Base-by-base conservation (phyloP, 495 filamentous ascomycete genomes). In the Tuber microsphaerosporum region DNA sequence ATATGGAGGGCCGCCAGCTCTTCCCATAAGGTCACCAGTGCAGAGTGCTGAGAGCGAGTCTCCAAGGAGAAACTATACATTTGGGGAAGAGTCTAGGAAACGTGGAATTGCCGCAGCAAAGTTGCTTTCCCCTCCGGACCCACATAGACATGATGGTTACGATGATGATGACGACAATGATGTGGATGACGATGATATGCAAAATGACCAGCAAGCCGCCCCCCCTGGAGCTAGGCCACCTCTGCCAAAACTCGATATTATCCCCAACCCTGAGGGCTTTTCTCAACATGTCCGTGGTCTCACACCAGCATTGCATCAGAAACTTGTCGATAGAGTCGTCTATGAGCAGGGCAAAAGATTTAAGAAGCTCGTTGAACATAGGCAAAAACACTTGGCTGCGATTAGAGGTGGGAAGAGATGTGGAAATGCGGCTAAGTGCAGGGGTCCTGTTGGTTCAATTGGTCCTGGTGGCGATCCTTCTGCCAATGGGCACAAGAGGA, bases 281-380 rank as follows among this genome's bases (percentile, higher is more conserved):
- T 89, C 89, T 76, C 85, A 87, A 17, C 92, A 97, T 83, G 88
- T 96, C 31, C 85, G 89, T 76, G 86, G 89, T 77, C 84, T 93
- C 45, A 94, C 94, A 78, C 92, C 93, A 19, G 85, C 86, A 6
- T 83, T 92, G n/a, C 86, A 88, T 71, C 87, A 85, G 26, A 92
- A 88, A 81, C 85, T 97, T 78, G 87, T 94, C 26, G 91, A 94
- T n/a, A 89, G 94, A 69, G 91, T 97, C 78, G 92, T 91, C 0
- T 86, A 91, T 74, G 93, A 97, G 80, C 92, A 97, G 80, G 84
- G 90, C 51, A 86, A 88, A 72, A 89, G 94, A 56, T 97, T 94
- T 83, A 94, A 93, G 84, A 89, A 89, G 65, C 86, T 97, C 45
- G 87, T 95, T 45, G 91, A 90, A 34, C 84, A 88, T 71, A 90